A percentile compares a stretch with the other conserved stretches of the same genome.
Evolutionary conservation across 306 rosid genomes (phyloP).

Genomic region (Prunus mume): DNA sequence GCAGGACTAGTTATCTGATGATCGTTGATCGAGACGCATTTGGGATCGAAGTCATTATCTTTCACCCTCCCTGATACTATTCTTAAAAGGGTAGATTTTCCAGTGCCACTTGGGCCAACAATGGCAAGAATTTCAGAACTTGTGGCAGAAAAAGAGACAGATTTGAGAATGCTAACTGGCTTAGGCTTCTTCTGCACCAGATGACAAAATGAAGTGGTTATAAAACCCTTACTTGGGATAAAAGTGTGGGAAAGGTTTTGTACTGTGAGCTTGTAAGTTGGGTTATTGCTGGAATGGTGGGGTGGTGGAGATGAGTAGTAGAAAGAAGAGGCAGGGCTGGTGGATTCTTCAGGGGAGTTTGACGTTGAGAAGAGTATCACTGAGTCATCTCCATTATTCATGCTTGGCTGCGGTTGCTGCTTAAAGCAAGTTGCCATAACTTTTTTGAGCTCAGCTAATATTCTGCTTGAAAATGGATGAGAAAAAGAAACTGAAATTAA

Average conservation of each 20-base stretch:
- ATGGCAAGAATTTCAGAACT: slow-evolving; percentile 71
- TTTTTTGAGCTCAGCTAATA: slow-evolving; percentile 7
- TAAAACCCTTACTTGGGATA: slow-evolving; percentile 31
- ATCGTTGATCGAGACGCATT: slow-evolving; percentile 56
- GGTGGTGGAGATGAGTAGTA: slow-evolving; percentile 43
- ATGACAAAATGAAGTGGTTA: slow-evolving; percentile 35
- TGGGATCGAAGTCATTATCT: slow-evolving; percentile 44
- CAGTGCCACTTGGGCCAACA: slow-evolving; percentile 93
- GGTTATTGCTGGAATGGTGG: slow-evolving; percentile 12
- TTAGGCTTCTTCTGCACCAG: slow-evolving; percentile 40
- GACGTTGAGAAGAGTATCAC: slow-evolving; percentile 54
- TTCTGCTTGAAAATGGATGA: slow-evolving; percentile 17
- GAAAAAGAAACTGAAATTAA: background rate
- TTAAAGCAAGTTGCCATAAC: slow-evolving; percentile 46
- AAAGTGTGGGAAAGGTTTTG: slow-evolving; percentile 57
- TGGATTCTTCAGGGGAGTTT: slow-evolving; percentile 60
- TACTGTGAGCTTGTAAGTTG: slow-evolving; percentile 41
- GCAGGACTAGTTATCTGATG: slow-evolving; percentile 44
- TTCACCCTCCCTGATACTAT: slow-evolving; percentile 61
- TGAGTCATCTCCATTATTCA: slow-evolving; percentile 41
- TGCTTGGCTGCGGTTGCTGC: slow-evolving; percentile 29
- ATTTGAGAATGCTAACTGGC: slow-evolving; percentile 58
- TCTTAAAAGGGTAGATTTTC: slow-evolving; percentile 76
- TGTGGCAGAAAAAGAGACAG: slow-evolving; percentile 69
- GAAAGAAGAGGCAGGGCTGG: slow-evolving; percentile 54